A percentile compares a stretch with the other conserved stretches of the same genome.
Conservation (phyloP, 2,329 filamentous ascomycete genomes). For the Macrophomina phaseolina region DNA sequence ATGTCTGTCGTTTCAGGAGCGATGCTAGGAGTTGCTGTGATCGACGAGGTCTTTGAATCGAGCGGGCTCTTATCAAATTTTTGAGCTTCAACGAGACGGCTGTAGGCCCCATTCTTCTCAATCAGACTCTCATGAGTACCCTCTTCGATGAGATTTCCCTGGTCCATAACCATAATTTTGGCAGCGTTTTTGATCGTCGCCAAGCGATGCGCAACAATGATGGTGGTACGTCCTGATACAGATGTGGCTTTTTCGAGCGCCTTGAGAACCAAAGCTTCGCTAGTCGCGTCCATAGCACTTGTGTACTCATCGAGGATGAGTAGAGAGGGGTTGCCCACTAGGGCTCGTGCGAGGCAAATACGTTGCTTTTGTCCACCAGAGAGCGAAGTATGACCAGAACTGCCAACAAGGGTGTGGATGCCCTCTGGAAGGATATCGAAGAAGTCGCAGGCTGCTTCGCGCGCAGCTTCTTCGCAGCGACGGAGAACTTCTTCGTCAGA, state of each 20-base stretch:
- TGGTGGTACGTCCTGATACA: slow-evolving; percentile 39
- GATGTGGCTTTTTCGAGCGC: slow-evolving; percentile 42
- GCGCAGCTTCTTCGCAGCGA: slow-evolving; percentile 63
- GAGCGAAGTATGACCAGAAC: slow-evolving; percentile 52
- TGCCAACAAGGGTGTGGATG: slow-evolving; percentile 41
- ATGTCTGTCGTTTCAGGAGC: slow-evolving; percentile 11
- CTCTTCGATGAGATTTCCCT: slow-evolving; percentile 40
- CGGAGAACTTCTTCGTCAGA: slow-evolving; percentile 58
- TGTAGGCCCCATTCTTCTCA: slow-evolving; percentile 38
- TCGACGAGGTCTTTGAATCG: slow-evolving; percentile 25
- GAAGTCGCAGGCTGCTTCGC: slow-evolving; percentile 68
- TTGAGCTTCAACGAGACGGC: slow-evolving; percentile 42
- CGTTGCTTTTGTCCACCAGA: slow-evolving; percentile 48
- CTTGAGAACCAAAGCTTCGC: slow-evolving; percentile 41
- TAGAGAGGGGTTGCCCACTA: slow-evolving; percentile 41
- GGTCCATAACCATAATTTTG: slow-evolving; percentile 44
- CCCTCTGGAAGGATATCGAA: slow-evolving; percentile 43
- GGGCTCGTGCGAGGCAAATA: slow-evolving; percentile 44
- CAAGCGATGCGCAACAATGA: slow-evolving; percentile 45
- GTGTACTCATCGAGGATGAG: slow-evolving; percentile 46
- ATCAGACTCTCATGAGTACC: slow-evolving; percentile 41
- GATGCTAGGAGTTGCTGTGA: slow-evolving; percentile 24
- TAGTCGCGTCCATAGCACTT: slow-evolving; percentile 42
- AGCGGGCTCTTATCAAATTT: slow-evolving; percentile 40
- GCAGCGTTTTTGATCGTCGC: slow-evolving; percentile 46